phyloP scores from a whole-genome alignment of 805 yeast species.

The Cyberlindnera amylophila region DNA sequence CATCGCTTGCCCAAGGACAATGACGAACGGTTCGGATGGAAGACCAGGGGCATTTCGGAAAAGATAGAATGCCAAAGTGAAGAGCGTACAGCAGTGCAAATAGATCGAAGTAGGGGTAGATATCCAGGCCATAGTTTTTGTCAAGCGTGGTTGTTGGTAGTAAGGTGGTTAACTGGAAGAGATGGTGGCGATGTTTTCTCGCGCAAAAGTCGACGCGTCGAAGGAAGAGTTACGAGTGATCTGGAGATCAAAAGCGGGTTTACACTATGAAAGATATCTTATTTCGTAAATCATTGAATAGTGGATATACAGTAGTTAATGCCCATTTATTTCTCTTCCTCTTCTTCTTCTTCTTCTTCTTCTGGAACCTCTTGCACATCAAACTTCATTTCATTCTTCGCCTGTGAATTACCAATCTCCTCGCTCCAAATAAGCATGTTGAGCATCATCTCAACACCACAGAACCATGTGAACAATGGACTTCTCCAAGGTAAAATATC shows the following conservation, averaged over 20 bases:
- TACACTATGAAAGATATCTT: too few species aligned
- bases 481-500: background rate
- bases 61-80: constrained; percentile 41
- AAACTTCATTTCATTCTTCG: background rate
- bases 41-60: constrained; percentile 45
- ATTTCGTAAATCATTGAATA: too few species aligned
- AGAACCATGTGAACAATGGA: background rate
- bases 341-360: background rate
- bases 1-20: constrained; percentile 58
- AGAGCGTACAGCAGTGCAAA: constrained; percentile 42
- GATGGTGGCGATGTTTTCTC: background rate
- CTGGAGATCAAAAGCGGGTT: too few species aligned
- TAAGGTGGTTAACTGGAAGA: background rate
- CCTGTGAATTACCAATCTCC: background rate
- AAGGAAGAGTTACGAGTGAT: too few species aligned
- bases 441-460: constrained; percentile 4
- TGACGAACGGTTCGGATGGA: constrained; percentile 41
- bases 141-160: background rate
- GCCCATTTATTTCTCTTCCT: too few species aligned
- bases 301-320: too few species aligned
- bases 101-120: constrained; percentile 47
- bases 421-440: constrained; percentile 4
- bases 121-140: constrained; percentile 43
- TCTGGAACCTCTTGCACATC: background rate
- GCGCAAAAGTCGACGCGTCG: too few species aligned